Conservation (phyloP, 164 flowering plant species). For the Akebia trifoliata region DNA sequence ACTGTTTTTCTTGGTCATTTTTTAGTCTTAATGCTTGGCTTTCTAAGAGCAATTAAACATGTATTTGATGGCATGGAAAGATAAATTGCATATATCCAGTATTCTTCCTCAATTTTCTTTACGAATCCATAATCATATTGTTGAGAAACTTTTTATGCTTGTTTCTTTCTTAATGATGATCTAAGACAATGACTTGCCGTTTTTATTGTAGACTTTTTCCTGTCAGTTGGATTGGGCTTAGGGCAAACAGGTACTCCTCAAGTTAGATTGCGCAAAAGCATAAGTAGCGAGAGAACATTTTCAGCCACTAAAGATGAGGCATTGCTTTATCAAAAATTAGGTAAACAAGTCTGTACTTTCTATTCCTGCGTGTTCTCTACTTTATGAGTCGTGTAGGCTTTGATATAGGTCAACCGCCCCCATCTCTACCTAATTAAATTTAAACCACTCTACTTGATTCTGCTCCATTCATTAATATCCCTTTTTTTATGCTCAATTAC, state of each 20-base stretch:
- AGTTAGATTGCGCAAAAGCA: slow-evolving; percentile 60
- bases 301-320: slow-evolving; percentile 57
- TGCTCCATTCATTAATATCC: background rate
- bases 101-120: background rate
- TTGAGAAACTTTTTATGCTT: slow-evolving; percentile 1
- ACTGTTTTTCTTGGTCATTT: background rate
- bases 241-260: slow-evolving; percentile 70
- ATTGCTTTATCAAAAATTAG: slow-evolving; percentile 56
- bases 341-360: slow-evolving; percentile 25
- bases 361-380: background rate
- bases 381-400: background rate
- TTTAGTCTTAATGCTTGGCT: background rate
- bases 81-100: background rate
- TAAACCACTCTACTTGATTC: background rate
- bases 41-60: background rate
- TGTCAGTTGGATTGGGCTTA: slow-evolving; percentile 84
- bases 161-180: background rate
- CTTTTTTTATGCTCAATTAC: background rate
- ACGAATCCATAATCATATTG: background rate
- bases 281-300: slow-evolving; percentile 91
- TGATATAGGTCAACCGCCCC: background rate
- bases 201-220: slow-evolving; percentile 67
- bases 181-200: background rate
- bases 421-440: background rate
- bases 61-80: background rate